Base-by-base conservation (phyloP, 1,284 basidiomycete species). In the Fomitopsis schrenkii region DNA sequence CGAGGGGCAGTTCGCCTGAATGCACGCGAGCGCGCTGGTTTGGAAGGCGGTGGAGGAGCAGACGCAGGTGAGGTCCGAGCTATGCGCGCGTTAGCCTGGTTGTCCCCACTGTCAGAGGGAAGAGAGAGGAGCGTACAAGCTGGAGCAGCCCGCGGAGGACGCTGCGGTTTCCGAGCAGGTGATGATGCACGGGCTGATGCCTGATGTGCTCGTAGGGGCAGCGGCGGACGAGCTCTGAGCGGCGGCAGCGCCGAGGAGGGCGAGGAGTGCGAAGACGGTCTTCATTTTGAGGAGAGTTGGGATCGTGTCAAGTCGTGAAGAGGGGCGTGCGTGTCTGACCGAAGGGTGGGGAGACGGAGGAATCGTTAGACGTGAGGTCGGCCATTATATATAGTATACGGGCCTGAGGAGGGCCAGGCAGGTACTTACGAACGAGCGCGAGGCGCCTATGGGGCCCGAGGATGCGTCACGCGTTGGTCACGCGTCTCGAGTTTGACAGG, bases 1-100 rank as follows among this genome's bases (percentile, higher is more conserved):
- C 2, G 58, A 52, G 10, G 69, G 57, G 68, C 74, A 74, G 42
- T 53, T 64, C 19, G 59, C 26, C 30, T 56, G 5, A 42, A 74
- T 60, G 63, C 74, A 75, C 10, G 46, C 17, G 1, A 40, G 36
- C 0, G 68, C 67, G 0, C 63, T 52, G 9, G n/a, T 6, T 63
- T 73, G 68, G 72, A 71, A 74, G 5, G 53, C 45, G 12, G 50
- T 22, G 62, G 62, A 69, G 22, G 62, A 61, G 69, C 74, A 75
- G 41, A 75, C 33, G 64, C 73, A 74, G 26, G 44, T 26, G 9
- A 70, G 0, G 63, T 74, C 67, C 55, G 68, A 62, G 59, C 72
- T 74, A 53, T 8, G n/a, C 19, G 52, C n/a, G 35, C 15, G 50
- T n/a, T 15, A 8, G 48, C 19, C 6, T 19, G 19, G 2, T 10